Evolutionary conservation across 345 rosid genomes (phyloP).

Genomic region (Kernera saxatilis): DNA sequence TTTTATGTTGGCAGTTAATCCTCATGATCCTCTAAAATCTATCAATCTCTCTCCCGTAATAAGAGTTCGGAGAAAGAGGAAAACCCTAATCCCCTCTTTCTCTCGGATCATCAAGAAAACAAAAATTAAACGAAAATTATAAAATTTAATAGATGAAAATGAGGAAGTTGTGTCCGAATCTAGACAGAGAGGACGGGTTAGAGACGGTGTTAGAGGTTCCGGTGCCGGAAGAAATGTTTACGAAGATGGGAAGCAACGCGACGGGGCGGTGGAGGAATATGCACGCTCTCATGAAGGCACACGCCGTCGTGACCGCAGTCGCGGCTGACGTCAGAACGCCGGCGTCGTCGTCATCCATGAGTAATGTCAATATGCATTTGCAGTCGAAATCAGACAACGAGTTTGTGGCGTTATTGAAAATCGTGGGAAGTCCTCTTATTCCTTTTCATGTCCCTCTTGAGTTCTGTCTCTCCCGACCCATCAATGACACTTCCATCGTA

Average conservation of each 20-base stretch:
- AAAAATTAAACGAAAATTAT: background rate
- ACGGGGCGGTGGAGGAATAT: conserved; percentile 71
- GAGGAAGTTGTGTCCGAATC: conserved; percentile 54
- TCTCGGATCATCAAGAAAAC: background rate
- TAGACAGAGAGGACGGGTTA: conserved; percentile 45
- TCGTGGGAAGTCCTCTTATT: conserved; percentile 83
- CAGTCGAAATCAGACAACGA: conserved; percentile 69
- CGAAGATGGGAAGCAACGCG: conserved; percentile 37
- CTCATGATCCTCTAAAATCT: conserved; percentile 12
- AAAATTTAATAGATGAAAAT: conserved; percentile 13
- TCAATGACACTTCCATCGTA: conserved; percentile 60
- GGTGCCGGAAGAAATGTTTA: conserved; percentile 53
- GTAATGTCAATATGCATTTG: conserved; percentile 37
- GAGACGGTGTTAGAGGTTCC: conserved; percentile 61
- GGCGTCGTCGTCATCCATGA: conserved; percentile 25
- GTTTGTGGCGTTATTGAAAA: conserved; percentile 87
- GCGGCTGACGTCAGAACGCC: conserved; percentile 16
- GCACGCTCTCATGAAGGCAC: conserved; percentile 65
- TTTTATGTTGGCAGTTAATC: background rate
- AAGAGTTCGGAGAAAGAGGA: conserved; percentile 21
- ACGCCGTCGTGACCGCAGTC: conserved; percentile 28
- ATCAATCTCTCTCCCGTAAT: conserved; percentile 1
- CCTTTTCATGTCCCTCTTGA: conserved; percentile 65
- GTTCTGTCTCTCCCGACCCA: conserved; percentile 38
- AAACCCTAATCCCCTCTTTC: conserved; percentile 17